These are phyloP conservation scores for Sherardia arvensis DNA, from an alignment of 257 asterid species.

Conservation along the genomic window DNA sequence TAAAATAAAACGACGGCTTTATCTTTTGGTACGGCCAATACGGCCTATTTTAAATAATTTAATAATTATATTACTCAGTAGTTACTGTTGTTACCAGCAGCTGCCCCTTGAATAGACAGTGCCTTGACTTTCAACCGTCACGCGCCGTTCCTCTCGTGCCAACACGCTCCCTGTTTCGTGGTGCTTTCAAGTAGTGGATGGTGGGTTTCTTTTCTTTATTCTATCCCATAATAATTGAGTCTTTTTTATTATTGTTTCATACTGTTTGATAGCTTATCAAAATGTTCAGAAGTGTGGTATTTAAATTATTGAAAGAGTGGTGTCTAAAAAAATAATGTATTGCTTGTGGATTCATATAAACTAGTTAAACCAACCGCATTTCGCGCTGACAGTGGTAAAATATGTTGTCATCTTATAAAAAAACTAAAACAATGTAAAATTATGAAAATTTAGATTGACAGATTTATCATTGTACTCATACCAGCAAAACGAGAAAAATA, in stretches of 20 bases:
- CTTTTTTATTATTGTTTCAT: too few species aligned
- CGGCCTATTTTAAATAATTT: constrained; percentile 14
- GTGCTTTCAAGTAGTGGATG: neutral
- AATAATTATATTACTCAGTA: neutral
- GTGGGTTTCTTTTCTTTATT: neutral
- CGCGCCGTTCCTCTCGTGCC: neutral
- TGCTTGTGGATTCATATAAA: too few species aligned
- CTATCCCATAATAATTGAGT: neutral
- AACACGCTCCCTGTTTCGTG: neutral
- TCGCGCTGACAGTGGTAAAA: too few species aligned
- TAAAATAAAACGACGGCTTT: constrained; percentile 21
- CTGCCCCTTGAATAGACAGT: constrained; percentile 32
- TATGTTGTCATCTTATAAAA: too few species aligned
- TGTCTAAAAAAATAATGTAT: too few species aligned
- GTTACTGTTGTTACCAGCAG: neutral
- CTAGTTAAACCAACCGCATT: too few species aligned
- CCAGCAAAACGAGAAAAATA: too few species aligned
- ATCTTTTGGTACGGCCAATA: constrained; percentile 42
- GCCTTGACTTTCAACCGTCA: neutral
- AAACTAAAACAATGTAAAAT: too few species aligned
- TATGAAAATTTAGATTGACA: too few species aligned
- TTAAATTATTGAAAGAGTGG: too few species aligned
- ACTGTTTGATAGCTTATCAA: neutral
- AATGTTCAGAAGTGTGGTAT: neutral
- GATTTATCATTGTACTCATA: too few species aligned